phyloP scores from a whole-genome alignment of 2,329 filamentous ascomycete genomes.

The Aspergillus sp. region DNA sequence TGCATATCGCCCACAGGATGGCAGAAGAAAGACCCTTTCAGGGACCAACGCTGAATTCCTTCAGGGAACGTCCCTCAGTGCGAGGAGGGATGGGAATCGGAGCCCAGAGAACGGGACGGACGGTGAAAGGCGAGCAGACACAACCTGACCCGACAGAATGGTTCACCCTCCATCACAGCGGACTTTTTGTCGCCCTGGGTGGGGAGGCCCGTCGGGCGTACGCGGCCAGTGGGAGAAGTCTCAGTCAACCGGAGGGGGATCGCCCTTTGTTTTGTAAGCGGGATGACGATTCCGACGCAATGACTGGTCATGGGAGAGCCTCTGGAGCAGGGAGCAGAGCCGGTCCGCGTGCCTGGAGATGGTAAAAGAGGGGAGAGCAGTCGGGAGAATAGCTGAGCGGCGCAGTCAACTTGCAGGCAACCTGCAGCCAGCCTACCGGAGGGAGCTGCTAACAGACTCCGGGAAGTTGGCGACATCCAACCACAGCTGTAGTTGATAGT shows the following conservation, averaged over 20 bases:
- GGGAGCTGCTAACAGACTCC: slow-evolving; percentile 7
- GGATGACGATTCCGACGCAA: not conserved
- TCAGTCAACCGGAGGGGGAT: slow-evolving; percentile 1
- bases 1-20: slow-evolving; percentile 25
- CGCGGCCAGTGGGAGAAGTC: not conserved
- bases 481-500: slow-evolving; percentile 20
- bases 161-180: slow-evolving; percentile 31
- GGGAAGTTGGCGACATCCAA: slow-evolving; percentile 1
- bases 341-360: slow-evolving; percentile 1
- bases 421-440: not conserved
- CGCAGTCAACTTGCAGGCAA: slow-evolving; percentile 18
- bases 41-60: slow-evolving; percentile 10
- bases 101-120: not conserved
- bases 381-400: slow-evolving; percentile 8
- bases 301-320: not conserved
- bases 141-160: slow-evolving; percentile 31
- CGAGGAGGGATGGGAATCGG: not conserved
- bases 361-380: slow-evolving; percentile 7
- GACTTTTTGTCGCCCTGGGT: slow-evolving; percentile 4
- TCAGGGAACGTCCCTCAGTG: slow-evolving; percentile 1
- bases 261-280: slow-evolving; percentile 5
- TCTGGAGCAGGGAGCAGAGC: not conserved
- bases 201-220: not conserved
- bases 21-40: slow-evolving; percentile 10
- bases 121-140: slow-evolving; percentile 11